These are phyloP conservation scores for Viola pubescens DNA, from an alignment of 441 rosid genomes.

Conservation along the genomic window DNA sequence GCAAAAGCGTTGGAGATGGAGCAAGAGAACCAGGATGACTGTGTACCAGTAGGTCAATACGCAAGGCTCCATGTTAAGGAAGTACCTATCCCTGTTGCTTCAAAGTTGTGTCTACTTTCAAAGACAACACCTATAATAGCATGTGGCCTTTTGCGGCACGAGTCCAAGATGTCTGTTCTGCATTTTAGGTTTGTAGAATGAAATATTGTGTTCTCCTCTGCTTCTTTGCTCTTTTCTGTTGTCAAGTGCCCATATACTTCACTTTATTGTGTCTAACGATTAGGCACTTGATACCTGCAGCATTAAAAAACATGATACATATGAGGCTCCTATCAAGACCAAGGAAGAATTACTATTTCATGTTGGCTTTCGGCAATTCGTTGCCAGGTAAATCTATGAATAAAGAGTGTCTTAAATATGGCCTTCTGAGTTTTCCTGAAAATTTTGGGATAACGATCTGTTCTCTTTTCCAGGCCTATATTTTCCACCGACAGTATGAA, in stretches of 20 bases:
- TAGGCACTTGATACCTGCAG: conserved; percentile 32
- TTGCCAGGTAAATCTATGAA: conserved; percentile 52
- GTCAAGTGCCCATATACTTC: neutral
- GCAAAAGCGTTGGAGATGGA: conserved; percentile 53
- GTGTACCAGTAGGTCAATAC: conserved; percentile 51
- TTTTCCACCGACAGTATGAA: conserved; percentile 70
- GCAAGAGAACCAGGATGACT: conserved; percentile 48
- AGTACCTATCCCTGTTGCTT: conserved; percentile 51
- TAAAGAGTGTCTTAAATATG: neutral
- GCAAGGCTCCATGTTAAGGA: conserved; percentile 71
- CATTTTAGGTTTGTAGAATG: conserved; percentile 65
- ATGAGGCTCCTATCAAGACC: conserved; percentile 70
- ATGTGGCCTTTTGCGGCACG: conserved; percentile 89
- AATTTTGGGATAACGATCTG: conserved; percentile 10
- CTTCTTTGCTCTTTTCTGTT: conserved; percentile 3
- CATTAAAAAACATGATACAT: conserved; percentile 71
- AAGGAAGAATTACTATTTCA: conserved; percentile 89
- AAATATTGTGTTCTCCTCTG: neutral
- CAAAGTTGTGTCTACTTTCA: conserved; percentile 40
- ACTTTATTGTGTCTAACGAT: conserved; percentile 7
- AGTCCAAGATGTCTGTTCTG: conserved; percentile 94
- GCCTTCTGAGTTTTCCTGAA: neutral
- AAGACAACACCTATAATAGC: conserved; percentile 44
- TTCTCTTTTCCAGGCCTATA: conserved; percentile 52
- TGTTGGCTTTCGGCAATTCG: conserved; percentile 91